Base-by-base conservation (phyloP, 139 green algal genomes). In the Auxenochlorella protothecoides region DNA sequence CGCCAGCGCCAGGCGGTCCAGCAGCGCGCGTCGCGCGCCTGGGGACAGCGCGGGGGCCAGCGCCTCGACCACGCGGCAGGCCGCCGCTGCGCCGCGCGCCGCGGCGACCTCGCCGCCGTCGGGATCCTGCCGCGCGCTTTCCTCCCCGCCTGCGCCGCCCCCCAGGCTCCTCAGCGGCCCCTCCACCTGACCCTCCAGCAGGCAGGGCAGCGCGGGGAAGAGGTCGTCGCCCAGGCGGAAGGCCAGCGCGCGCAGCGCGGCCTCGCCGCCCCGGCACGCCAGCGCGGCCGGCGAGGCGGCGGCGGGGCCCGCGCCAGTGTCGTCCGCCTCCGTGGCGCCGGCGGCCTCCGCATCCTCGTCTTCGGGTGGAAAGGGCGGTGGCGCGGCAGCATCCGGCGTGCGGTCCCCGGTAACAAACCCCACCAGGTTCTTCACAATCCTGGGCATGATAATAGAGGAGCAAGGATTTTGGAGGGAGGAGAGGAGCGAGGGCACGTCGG, bases 401-500 rank as follows among this genome's bases (percentile, higher is more conserved):
- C 27, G 66, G 79, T 94, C 89, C 5, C 78, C 80, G 68, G 85
- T 90, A 0, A 86, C 89, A 83, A 97, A 88, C 15, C 53, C 64
- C 59, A 76, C 89, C 2, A 97, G 59, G 74, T 98, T 97, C 65
- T 78, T 85, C 5, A 96, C 70, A 14, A 98, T 76, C 59, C 80
- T 79, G 75, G 27, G 27, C 27, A 44, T 44, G 27, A 44, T 44
- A 44, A 2, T 0, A 44, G 27, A 44, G 27, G 27, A 44, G 27
- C 27, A 1, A 44, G 27, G 27, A 1, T 44, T 44, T 1, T 44
- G 27, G 27, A 44, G 27, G 27, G 27, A 44, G 27, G 27, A 44
- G 27, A 44, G 27, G 27, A 44, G 27, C 27, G 27, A 44, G 27
- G 27, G 27, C 27, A 44, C 27, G 27, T 44, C 27, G 27, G 27